Base-by-base conservation (phyloP, 2,329 filamentous ascomycete genomes). In the Pseudomassariella vexata region DNA sequence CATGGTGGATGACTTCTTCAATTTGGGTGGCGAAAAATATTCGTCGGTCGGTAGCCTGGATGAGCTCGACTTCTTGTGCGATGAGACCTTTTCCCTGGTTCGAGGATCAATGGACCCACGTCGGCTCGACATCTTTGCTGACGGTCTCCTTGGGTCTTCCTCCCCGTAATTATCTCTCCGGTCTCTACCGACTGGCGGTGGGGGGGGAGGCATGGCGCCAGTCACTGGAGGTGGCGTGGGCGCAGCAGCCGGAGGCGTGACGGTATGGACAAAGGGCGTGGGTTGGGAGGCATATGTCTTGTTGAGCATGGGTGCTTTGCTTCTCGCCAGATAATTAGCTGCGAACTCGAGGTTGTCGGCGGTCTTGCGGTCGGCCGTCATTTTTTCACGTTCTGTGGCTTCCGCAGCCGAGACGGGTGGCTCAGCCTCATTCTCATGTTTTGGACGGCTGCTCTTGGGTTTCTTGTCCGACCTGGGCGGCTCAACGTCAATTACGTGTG, bases 191-290 rank as follows among this genome's bases (percentile, higher is more conserved):
- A 44, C 39, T 6, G 49, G 42, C 14, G 47, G 48, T 3, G 50
- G 49, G 12, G 46, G 32, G 19, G 50, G 50, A 14, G 38, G 36
- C 20, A 38, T 25, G 3, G 44, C 34, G 14, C 16, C 7, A 5
- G 42, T 21, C 7, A 50, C 48, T 4, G 53, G 52, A 11, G 53
- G 53, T 3, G 53, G 53, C n/a, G 50, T 54, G n/a, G 51, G 47
- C 3, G 49, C 50, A 11, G 47, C 40, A n/a, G 50, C 47, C 6
- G 38, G 18, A 6, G n/a, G 42, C 9, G 21, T 15, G 12, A 17
- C 21, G n/a, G 22, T 9, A 17, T 20, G 19, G 12, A 11, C 6
- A 7, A 24, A 19, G 5, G 30, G 30, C n/a, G n/a, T n/a, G n/a
- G n/a, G n/a, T n/a, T n/a, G n/a, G n/a, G n/a, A n/a, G n/a, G n/a